Evolutionary conservation across 352 stramenopile species (phyloP).

Genomic region (Pythium rishiriense): DNA sequence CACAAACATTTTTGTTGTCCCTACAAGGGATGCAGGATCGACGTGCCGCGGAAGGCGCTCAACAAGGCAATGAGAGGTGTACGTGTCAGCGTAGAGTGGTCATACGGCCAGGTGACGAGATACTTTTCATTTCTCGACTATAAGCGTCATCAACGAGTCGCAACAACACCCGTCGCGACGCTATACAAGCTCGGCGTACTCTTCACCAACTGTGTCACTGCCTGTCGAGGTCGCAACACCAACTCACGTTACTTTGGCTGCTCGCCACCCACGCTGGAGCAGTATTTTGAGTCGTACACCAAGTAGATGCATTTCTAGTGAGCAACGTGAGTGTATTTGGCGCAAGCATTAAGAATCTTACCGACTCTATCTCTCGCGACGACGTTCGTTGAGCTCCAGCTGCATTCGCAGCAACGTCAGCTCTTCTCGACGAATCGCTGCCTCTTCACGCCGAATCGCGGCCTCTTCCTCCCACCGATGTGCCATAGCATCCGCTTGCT

Average conservation of each 20-base stretch:
- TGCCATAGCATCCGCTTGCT: no score
- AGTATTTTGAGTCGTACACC: conserved; percentile 4
- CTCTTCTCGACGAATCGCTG: no score
- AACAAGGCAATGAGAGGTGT: neutral
- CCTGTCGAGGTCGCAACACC: neutral
- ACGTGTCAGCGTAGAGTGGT: conserved; percentile 3
- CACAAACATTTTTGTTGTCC: conserved; percentile 1
- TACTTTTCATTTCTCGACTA: conserved; percentile 3
- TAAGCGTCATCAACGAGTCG: conserved; percentile 1
- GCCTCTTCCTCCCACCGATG: no score
- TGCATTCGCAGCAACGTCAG: no score
- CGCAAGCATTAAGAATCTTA: neutral
- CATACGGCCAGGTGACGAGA: conserved; percentile 1
- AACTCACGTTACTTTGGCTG: conserved; percentile 8
- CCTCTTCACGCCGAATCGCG: no score
- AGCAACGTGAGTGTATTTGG: neutral
- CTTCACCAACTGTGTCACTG: conserved; percentile 2
- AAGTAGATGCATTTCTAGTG: no score
- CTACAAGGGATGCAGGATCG: neutral
- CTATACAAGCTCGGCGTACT: conserved; percentile 2
- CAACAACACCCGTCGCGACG: conserved; percentile 1
- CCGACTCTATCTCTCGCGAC: no score
- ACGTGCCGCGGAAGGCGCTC: neutral
- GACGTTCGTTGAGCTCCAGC: no score
- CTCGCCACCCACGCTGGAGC: neutral